Evolutionary conservation across 352 stramenopile genomes (phyloP).

Genomic region (Globisporangium recalcitrans): DNA sequence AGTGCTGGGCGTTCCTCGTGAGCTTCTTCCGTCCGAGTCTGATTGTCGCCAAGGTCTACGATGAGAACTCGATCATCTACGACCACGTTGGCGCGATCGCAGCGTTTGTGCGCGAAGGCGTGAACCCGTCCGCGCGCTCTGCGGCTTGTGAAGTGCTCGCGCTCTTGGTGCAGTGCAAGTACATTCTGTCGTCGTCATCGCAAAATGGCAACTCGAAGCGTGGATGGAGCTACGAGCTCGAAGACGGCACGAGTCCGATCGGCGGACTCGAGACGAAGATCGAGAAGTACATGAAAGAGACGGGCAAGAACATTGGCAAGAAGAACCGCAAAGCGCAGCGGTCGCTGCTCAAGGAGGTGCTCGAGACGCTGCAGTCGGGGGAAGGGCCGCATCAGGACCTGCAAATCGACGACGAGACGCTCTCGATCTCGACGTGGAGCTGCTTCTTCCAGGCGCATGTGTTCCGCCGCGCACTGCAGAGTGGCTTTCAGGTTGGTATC

Average conservation of each 20-base stretch:
- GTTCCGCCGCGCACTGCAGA: constrained; percentile 44
- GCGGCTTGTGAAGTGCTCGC: constrained; percentile 52
- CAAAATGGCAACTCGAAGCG: constrained; percentile 2
- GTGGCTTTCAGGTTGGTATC: constrained; percentile 48
- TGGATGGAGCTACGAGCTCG: constrained; percentile 44
- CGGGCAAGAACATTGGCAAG: constrained; percentile 66
- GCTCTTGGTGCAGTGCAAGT: constrained; percentile 64
- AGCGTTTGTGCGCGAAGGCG: constrained; percentile 43
- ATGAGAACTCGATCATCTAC: constrained; percentile 39
- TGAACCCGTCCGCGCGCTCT: constrained; percentile 34
- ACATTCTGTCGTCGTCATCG: constrained; percentile 17
- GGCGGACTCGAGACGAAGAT: constrained; percentile 49
- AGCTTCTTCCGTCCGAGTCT: constrained; percentile 38
- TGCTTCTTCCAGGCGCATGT: constrained; percentile 64
- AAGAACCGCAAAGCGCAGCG: constrained; percentile 64
- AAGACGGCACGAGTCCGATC: constrained; percentile 34
- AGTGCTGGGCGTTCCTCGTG: constrained; percentile 62
- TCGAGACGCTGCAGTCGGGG: constrained; percentile 52
- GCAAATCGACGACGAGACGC: constrained; percentile 45
- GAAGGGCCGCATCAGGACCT: constrained; percentile 51
- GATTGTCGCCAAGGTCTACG: constrained; percentile 46
- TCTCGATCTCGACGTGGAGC: constrained; percentile 53
- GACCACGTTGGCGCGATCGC: constrained; percentile 49
- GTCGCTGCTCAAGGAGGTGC: constrained; percentile 62
- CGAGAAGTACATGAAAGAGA: constrained; percentile 52